Evolutionary conservation across 306 rosid species (phyloP).

Genomic region (Citrullus colocynthis): DNA sequence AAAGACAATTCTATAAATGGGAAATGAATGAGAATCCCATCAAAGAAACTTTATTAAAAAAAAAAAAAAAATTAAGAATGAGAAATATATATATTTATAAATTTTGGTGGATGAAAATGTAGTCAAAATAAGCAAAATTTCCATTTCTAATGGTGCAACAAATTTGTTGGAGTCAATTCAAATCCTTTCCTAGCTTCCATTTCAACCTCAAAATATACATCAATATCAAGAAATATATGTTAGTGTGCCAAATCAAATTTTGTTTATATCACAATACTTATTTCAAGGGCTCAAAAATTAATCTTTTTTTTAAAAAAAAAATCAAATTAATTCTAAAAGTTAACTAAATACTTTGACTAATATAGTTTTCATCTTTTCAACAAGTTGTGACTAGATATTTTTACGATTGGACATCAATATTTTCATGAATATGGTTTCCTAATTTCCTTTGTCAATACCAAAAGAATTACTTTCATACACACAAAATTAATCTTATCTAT

Average conservation of each 20-base stretch:
- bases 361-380: not conserved
- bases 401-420: not conserved
- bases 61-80: not conserved
- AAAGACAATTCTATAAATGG: constrained; percentile 8
- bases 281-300: not conserved
- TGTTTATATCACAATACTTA: not conserved
- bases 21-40: constrained; percentile 11
- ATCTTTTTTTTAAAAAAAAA: not conserved
- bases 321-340: no score
- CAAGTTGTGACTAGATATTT: not conserved
- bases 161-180: constrained; percentile 4
- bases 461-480: not conserved
- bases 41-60: not conserved
- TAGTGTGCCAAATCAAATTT: not conserved
- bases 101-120: not conserved
- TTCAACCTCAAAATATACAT: not conserved
- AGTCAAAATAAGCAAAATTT: not conserved
- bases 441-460: not conserved
- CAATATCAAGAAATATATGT: not conserved
- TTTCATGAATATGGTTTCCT: no score
- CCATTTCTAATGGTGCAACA: not conserved
- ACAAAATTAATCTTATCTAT: not conserved
- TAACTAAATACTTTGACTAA: no score
- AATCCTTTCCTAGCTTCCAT: not conserved
- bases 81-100: not conserved